Percentiles rank a stretch among this genome's conserved stretches.
Evolutionary conservation across 2,329 filamentous ascomycete genomes (phyloP).

Genomic region (Talaromyces marneffei): DNA sequence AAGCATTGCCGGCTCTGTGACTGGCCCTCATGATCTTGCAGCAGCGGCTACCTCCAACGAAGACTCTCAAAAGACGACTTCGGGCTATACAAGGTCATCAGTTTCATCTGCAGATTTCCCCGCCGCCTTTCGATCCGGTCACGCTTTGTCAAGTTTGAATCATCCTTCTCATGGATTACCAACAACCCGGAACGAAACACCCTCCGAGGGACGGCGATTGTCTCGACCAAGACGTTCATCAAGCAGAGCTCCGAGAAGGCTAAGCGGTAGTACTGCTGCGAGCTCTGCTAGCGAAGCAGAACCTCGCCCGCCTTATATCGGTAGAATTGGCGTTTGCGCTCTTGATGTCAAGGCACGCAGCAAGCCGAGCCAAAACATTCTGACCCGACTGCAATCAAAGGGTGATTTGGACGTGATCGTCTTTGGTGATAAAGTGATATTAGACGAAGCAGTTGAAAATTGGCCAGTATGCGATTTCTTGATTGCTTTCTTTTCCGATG

Average conservation of each 20-base stretch:
- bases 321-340: constrained; percentile 85
- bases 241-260: constrained; percentile 65
- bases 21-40: constrained; percentile 19
- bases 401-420: constrained; percentile 94
- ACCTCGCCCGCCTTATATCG: constrained; percentile 41
- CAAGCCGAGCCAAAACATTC: constrained; percentile 92
- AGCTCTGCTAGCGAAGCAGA: constrained; percentile 69
- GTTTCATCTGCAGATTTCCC: constrained; percentile 17
- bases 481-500: constrained; percentile 97
- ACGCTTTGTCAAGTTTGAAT: constrained; percentile 15
- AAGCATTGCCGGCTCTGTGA: constrained; percentile 36
- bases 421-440: constrained; percentile 96
- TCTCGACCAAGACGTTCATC: constrained; percentile 48
- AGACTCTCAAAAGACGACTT: constrained; percentile 8
- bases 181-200: constrained; percentile 18
- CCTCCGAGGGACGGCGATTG: constrained; percentile 22
- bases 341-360: constrained; percentile 92
- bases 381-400: constrained; percentile 84
- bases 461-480: constrained; percentile 96
- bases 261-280: constrained; percentile 74
- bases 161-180: constrained; percentile 15
- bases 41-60: constrained; percentile 11
- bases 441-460: constrained; percentile 93
- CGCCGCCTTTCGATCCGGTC: constrained; percentile 17
- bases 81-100: constrained; percentile 12